Percentiles rank a stretch among this genome's conserved stretches.
Evolutionary conservation across 176 grass and related monocot genomes (phyloP).

Genomic region (Saccharum officinarum): DNA sequence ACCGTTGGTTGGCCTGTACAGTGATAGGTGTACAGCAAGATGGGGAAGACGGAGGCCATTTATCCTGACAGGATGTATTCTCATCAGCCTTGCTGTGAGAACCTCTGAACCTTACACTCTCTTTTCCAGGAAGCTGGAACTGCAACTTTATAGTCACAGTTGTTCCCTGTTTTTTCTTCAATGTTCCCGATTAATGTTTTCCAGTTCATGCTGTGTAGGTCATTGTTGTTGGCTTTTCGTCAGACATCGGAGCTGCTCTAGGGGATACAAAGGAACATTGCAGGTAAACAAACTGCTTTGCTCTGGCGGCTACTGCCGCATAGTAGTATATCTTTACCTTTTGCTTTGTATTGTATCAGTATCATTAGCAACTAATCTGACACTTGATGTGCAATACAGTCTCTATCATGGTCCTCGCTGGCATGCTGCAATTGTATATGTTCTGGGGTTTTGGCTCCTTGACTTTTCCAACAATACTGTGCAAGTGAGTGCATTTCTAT

Average conservation of each 20-base stretch:
- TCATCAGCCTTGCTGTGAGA: slow-evolving; percentile 70
- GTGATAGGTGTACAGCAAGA: slow-evolving; percentile 58
- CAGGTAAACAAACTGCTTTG: slow-evolving; percentile 44
- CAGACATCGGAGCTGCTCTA: slow-evolving; percentile 76
- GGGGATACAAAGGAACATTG: slow-evolving; percentile 81
- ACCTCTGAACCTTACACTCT: neutral
- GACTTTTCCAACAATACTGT: slow-evolving; percentile 95
- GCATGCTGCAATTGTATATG: slow-evolving; percentile 81
- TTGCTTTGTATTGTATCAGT: neutral
- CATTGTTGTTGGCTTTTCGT: slow-evolving; percentile 71
- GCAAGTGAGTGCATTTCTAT: slow-evolving; percentile 48
- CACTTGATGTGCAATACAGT: slow-evolving; percentile 32
- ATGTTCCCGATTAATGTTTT: neutral
- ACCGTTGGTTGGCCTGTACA: slow-evolving; percentile 80
- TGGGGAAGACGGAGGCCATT: slow-evolving; percentile 81
- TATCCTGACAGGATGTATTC: slow-evolving; percentile 63
- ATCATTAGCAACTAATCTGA: slow-evolving; percentile 20
- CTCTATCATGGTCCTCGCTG: slow-evolving; percentile 72
- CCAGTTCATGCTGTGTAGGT: slow-evolving; percentile 45
- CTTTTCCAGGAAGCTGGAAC: neutral
- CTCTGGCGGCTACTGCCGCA: neutral
- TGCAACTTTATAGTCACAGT: neutral
- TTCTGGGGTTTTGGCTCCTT: slow-evolving; percentile 93
- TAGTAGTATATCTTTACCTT: neutral
- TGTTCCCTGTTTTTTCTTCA: neutral